Conservation (phyloP, 2,329 filamentous ascomycete species). For the Tolypocladium pustulatum region DNA sequence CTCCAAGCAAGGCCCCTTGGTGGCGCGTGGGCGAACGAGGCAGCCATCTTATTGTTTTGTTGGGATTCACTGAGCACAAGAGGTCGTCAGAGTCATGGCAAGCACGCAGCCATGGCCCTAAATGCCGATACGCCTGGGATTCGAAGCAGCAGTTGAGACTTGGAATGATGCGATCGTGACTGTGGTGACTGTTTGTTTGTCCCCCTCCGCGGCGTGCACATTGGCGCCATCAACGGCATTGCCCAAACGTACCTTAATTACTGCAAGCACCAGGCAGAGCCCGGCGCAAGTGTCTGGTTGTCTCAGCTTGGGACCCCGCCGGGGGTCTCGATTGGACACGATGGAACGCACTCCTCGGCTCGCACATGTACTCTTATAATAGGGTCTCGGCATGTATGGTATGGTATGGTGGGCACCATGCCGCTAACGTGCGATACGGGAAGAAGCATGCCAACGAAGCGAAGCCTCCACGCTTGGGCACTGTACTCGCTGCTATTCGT, state of each 20-base stretch:
- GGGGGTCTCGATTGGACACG: background rate
- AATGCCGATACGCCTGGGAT: background rate
- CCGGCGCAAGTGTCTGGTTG: background rate
- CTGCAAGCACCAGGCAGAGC: background rate
- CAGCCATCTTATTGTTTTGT: background rate
- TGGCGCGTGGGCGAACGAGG: too few relatives aligned
- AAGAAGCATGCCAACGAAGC: background rate
- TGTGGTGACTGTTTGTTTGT: background rate
- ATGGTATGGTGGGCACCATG: background rate
- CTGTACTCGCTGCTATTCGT: background rate
- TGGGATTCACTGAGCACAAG: background rate
- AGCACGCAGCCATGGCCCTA: background rate
- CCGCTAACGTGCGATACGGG: background rate
- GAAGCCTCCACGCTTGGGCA: background rate
- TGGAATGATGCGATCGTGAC: background rate
- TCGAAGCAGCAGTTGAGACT: background rate
- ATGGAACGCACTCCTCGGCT: slow-evolving; percentile 1
- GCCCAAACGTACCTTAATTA: background rate
- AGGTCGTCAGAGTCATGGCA: background rate
- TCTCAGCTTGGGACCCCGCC: slow-evolving; percentile 1
- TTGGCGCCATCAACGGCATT: background rate
- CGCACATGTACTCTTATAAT: background rate
- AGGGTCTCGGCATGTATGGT: background rate
- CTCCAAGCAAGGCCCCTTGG: too few relatives aligned
- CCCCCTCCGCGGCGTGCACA: background rate